phyloP scores from a whole-genome alignment of 1,139 yeast genomes.

The Barnettozyma hawaiiensis region DNA sequence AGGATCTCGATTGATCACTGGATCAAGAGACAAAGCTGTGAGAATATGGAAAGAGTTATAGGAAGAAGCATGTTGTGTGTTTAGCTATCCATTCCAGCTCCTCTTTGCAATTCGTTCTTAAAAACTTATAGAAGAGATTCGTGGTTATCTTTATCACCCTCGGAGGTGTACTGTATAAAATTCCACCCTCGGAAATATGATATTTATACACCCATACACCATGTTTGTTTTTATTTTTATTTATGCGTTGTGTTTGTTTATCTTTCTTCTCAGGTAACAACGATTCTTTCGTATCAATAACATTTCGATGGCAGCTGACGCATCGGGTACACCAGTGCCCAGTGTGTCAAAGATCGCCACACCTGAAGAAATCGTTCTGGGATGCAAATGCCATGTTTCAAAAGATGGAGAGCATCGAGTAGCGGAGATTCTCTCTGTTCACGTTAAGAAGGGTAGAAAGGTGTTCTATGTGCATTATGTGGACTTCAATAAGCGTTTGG shows the following conservation, averaged over 20 bases:
- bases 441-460: slow-evolving; percentile 66
- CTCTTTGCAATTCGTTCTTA: too few relatives aligned
- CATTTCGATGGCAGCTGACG: background rate
- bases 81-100: too few relatives aligned
- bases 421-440: slow-evolving; percentile 82
- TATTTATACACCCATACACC: too few relatives aligned
- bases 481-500: slow-evolving; percentile 89
- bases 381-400: slow-evolving; percentile 74
- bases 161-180: too few relatives aligned
- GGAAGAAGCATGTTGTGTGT: too few relatives aligned
- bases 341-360: slow-evolving; percentile 24
- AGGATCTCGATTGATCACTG: slow-evolving; percentile 76
- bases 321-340: slow-evolving; percentile 7
- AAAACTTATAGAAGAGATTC: too few relatives aligned
- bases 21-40: slow-evolving; percentile 86
- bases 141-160: too few relatives aligned
- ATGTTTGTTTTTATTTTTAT: too few relatives aligned
- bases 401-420: slow-evolving; percentile 76
- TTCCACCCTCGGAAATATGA: too few relatives aligned
- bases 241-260: too few relatives aligned
- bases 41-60: slow-evolving; percentile 67
- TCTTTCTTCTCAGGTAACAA: too few relatives aligned
- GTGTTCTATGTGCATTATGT: slow-evolving; percentile 91
- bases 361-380: slow-evolving; percentile 52
- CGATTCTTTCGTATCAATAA: background rate